Conservation (phyloP, 2,329 filamentous ascomycete species). For the Pseudonectria buxi region DNA sequence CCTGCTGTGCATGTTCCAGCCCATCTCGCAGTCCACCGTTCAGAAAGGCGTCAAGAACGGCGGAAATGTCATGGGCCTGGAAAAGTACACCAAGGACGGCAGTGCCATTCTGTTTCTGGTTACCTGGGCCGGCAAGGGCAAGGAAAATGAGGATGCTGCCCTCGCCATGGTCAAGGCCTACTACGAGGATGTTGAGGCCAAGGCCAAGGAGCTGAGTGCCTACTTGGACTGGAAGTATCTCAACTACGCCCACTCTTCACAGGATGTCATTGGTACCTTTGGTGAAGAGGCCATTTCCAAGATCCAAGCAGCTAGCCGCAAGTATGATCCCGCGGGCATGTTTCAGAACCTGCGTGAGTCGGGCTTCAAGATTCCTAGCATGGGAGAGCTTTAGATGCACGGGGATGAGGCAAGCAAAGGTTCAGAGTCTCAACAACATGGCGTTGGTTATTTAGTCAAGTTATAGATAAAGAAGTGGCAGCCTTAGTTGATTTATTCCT, state of each 20-base stretch:
- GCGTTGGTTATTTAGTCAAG: too few relatives aligned
- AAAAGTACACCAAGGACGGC: constrained; percentile 19
- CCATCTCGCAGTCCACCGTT: constrained; percentile 25
- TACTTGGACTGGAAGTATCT: constrained; percentile 31
- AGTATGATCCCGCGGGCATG: constrained; percentile 32
- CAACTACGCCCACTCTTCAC: constrained; percentile 36
- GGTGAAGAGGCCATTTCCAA: constrained; percentile 30
- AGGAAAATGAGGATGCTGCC: constrained; percentile 27
- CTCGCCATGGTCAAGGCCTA: constrained; percentile 30
- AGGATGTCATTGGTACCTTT: constrained; percentile 32
- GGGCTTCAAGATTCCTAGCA: constrained; percentile 25
- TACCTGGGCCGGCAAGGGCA: constrained; percentile 24
- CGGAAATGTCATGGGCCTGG: constrained; percentile 29
- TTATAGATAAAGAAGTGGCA: too few relatives aligned
- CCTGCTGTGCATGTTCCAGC: constrained; percentile 27
- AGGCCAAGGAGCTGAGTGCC: constrained; percentile 17
- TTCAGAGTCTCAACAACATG: too few relatives aligned
- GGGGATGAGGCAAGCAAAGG: too few relatives aligned
- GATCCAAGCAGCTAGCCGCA: constrained; percentile 24
- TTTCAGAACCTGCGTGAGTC: constrained; percentile 30
- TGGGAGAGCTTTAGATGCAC: too few relatives aligned
- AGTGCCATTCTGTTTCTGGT: constrained; percentile 28
- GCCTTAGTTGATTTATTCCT: too few relatives aligned
- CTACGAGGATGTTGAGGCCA: constrained; percentile 23
- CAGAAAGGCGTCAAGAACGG: constrained; percentile 25